Evolutionary conservation across 140 eudicot genomes (phyloP), one percentile per base, ranked within the genome.

Genomic region (Anethum foeniculum): DNA sequence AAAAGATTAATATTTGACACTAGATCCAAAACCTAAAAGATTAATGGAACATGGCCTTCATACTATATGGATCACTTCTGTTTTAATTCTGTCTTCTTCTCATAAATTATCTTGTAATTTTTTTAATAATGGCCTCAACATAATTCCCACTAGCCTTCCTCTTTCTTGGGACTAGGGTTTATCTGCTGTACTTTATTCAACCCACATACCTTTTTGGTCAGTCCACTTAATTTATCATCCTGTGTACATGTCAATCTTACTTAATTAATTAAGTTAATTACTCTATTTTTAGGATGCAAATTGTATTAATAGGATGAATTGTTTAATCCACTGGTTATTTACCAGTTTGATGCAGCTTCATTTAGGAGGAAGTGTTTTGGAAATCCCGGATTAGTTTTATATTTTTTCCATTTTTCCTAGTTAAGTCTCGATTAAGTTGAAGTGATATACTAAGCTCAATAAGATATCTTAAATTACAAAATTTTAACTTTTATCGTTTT

Each of bases 141-240:
- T 9, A 71, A 71, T 71, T 71, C 76, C 76, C 76, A 71, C 76
- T 38, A 19, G 47, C 44, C 76, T 71, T 34, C 15, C 76, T 39
- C 76, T 71, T 71, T 71, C 76, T 71, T 36, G 76, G 76, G 76
- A 39, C 28, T 71, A 71, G 71, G 76, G 76, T 36, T 71, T 69
- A 1, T 71, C 28, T 15, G 76, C 18, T 71, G 48, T 36, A 71
- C 76, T 71, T 36, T 71, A 71, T 6, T 71, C 23, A 18, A 4
- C 48, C 76, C 76, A 71, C 48, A 38, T 36, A 71, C 75, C 47
- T 71, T 71, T 71, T 18, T 8, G 48, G 27, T 71, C 48, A 36
- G 76, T 36, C 76, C 76, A 0, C 76, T 18, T 16, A 71, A 39
- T 18, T 71, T 10, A 36, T 25, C 15, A 18, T 6, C 27, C 6